phyloP scores from a whole-genome alignment of 768 basidiomycete genomes.

The Myochromella boudieri region DNA sequence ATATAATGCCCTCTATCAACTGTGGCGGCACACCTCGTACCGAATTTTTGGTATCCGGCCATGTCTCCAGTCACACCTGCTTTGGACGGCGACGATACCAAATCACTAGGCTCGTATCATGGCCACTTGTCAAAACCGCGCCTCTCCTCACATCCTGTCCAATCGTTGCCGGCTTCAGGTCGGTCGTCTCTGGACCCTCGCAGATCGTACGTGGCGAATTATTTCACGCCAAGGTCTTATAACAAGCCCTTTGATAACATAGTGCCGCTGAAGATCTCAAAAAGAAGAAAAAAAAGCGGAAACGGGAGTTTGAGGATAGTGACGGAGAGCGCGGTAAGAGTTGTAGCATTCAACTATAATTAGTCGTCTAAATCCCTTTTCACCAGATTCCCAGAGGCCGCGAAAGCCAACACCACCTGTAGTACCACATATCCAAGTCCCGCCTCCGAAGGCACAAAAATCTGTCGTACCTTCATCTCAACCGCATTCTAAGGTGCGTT shows the following conservation, averaged over 20 bases:
- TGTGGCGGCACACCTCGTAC: not conserved
- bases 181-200: slow-evolving; percentile 64
- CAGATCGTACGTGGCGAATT: slow-evolving; percentile 45
- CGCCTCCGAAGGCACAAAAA: slow-evolving; percentile 56
- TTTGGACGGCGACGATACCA: slow-evolving; percentile 50
- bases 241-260: slow-evolving; percentile 5
- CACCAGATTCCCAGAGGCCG: slow-evolving; percentile 50
- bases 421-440: slow-evolving; percentile 32
- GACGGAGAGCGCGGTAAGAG: slow-evolving; percentile 59
- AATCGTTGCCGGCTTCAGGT: slow-evolving; percentile 46
- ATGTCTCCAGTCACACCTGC: slow-evolving; percentile 43
- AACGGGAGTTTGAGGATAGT: slow-evolving; percentile 72
- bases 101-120: slow-evolving; percentile 33
- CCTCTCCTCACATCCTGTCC: slow-evolving; percentile 41
- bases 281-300: slow-evolving; percentile 87
- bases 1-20: not conserved
- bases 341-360: not conserved
- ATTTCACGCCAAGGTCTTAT: slow-evolving; percentile 1
- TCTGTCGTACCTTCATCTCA: slow-evolving; percentile 40
- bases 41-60: not conserved
- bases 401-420: slow-evolving; percentile 61
- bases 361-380: not conserved
- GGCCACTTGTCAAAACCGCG: slow-evolving; percentile 43
- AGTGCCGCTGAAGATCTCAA: slow-evolving; percentile 52
- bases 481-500: slow-evolving; percentile 52